Base-by-base conservation (phyloP, 1,284 basidiomycete species). In the Trametes versicolor region DNA sequence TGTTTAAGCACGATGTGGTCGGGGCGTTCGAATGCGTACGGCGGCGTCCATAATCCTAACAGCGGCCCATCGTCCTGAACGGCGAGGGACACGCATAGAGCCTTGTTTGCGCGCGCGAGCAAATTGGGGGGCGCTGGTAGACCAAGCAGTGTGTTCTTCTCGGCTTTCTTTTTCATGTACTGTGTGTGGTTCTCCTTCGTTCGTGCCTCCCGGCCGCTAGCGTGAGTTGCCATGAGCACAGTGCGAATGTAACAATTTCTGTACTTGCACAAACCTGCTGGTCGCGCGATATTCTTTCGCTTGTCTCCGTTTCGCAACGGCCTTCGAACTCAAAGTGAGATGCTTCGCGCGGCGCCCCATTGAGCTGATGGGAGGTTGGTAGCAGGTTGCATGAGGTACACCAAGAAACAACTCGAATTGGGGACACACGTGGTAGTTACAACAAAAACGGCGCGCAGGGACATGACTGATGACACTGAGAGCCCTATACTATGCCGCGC, bases 261-360 rank as follows among this genome's bases (percentile, higher is more conserved):
- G 12, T 9, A 5, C 12, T 17, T 43, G 8, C 19, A 43, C 41
- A 12, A 29, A 50, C 48, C 48, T 17, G 13, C 13, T 10, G 6
- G 48, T 50, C 23, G 48, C 48, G 7, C 48, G 48, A 19, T 50
- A 50, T 15, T 50, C 21, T 21, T 50, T 27, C 7, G 48, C 23
- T 21, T 50, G 48, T 15, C 13, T 9, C 7, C 48, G 48, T 29
- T 50, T 50, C 10, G 48, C 48, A 12, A 25, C 48, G 6, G 9
- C 13, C 21, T 50, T 50, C 12, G 48, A 23, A 50, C 12, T 19
- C 15, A 21, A 8, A 15, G 48, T 50, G 23, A 29, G 10, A 25
- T 50, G 19, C 27, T 25, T 50, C 19, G 48, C 48, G 19, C 48
- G 25, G 29, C 48, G 48, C 8, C 48, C 48, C 48, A 50, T 50